phyloP scores from a whole-genome alignment of 2,329 filamentous ascomycete genomes.

The Claviceps fusiformis region DNA sequence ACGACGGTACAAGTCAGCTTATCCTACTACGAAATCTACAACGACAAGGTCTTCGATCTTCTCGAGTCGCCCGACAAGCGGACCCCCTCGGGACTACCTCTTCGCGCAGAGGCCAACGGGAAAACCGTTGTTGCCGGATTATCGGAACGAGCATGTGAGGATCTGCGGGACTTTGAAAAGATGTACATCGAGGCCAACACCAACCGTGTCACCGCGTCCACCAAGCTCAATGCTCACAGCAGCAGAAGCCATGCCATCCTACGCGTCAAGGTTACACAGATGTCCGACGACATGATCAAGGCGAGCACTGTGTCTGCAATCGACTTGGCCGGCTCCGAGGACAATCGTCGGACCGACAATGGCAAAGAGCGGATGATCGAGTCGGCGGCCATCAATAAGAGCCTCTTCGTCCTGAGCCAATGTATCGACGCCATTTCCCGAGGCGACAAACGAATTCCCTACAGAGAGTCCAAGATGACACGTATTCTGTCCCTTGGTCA shows the following conservation, averaged over 20 bases:
- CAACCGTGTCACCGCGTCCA: slow-evolving; percentile 78
- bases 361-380: slow-evolving; percentile 86
- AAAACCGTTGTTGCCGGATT: slow-evolving; percentile 80
- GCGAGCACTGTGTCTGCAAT: slow-evolving; percentile 86
- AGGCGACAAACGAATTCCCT: slow-evolving; percentile 67
- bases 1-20: slow-evolving; percentile 62
- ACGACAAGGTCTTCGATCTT: slow-evolving; percentile 86
- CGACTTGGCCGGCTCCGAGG: slow-evolving; percentile 88
- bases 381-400: slow-evolving; percentile 95
- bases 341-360: slow-evolving; percentile 89
- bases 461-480: slow-evolving; percentile 95
- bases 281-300: slow-evolving; percentile 49
- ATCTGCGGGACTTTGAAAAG: slow-evolving; percentile 78
- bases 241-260: slow-evolving; percentile 84
- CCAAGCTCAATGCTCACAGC: slow-evolving; percentile 85
- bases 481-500: slow-evolving; percentile 83
- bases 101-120: slow-evolving; percentile 74
- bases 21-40: slow-evolving; percentile 95
- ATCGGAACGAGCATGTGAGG: slow-evolving; percentile 68
- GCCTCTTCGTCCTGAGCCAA: slow-evolving; percentile 82
- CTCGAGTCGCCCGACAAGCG: slow-evolving; percentile 82
- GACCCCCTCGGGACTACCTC: slow-evolving; percentile 62
- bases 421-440: slow-evolving; percentile 88
- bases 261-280: slow-evolving; percentile 76
- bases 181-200: slow-evolving; percentile 86